These are phyloP conservation scores for Ophiocordyceps camponoti-leonardi DNA, from an alignment of 2,329 filamentous ascomycete genomes.

Conservation along the genomic window DNA sequence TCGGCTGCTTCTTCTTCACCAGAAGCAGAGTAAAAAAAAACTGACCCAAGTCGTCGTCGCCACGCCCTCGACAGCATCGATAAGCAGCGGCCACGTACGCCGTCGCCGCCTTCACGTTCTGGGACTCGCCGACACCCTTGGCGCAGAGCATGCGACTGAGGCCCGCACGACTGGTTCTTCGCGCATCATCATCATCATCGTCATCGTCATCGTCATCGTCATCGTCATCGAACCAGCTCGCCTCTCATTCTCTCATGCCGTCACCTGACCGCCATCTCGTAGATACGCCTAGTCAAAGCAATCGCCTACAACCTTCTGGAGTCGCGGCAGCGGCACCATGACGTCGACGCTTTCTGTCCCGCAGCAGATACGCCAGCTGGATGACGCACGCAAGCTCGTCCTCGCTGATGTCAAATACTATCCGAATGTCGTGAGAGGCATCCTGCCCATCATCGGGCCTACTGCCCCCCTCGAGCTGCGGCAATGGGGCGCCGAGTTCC, in stretches of 20 bases:
- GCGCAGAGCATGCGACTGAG: neutral
- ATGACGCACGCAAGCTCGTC: slow-evolving; percentile 78
- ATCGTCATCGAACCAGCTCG: slow-evolving; percentile 1
- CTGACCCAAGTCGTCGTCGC: too few species aligned
- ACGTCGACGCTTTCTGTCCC: slow-evolving; percentile 37
- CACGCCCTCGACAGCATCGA: neutral
- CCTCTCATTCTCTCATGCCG: slow-evolving; percentile 4
- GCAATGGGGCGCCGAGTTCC: slow-evolving; percentile 90
- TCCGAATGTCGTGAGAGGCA: slow-evolving; percentile 76
- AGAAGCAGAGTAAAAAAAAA: neutral
- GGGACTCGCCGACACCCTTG: neutral
- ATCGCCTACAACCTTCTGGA: neutral
- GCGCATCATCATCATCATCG: slow-evolving; percentile 2
- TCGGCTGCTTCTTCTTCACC: neutral
- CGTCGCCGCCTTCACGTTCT: neutral
- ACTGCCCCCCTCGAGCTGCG: slow-evolving; percentile 62
- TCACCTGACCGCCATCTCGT: neutral
- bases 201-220: slow-evolving; percentile 2
- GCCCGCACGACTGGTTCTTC: slow-evolving; percentile 1
- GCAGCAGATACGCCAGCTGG: slow-evolving; percentile 74
- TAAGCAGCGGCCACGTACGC: neutral
- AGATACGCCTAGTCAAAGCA: neutral
- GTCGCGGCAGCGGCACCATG: slow-evolving; percentile 19
- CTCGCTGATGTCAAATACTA: slow-evolving; percentile 79
- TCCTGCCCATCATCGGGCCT: slow-evolving; percentile 77